Percentiles rank a stretch among this genome's conserved stretches.
Conservation (phyloP, 2,329 filamentous ascomycete genomes). For the Boeremia lycopersici region DNA sequence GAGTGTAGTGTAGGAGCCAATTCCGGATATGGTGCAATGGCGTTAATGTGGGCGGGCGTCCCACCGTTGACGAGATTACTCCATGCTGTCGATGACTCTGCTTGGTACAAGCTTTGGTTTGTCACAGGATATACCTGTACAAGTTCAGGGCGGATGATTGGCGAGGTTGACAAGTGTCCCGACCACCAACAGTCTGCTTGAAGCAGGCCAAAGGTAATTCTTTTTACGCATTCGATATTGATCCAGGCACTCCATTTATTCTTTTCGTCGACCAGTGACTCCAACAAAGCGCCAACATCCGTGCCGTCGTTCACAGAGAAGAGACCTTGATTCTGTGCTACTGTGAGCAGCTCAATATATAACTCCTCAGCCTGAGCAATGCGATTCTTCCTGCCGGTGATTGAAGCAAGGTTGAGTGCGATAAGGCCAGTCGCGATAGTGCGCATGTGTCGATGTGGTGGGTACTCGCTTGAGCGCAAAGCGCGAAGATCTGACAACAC, state of each 20-base stretch:
- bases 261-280: constrained; percentile 53
- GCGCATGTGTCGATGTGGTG: constrained; percentile 52
- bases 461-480: constrained; percentile 48
- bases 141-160: constrained; percentile 54
- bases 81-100: constrained; percentile 46
- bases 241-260: constrained; percentile 60
- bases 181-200: constrained; percentile 57
- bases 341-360: constrained; percentile 57
- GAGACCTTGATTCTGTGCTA: constrained; percentile 57
- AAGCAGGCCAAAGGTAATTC: constrained; percentile 56
- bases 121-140: constrained; percentile 56
- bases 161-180: constrained; percentile 54
- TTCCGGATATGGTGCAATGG: constrained; percentile 37
- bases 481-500: constrained; percentile 52
- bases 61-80: constrained; percentile 40
- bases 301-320: constrained; percentile 54
- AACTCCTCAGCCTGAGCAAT: constrained; percentile 59
- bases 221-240: constrained; percentile 58
- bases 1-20: constrained; percentile 5
- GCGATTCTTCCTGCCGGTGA: constrained; percentile 52
- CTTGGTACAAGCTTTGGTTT: constrained; percentile 53
- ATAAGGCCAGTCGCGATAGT: constrained; percentile 56
- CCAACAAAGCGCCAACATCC: constrained; percentile 49
- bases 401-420: constrained; percentile 56
- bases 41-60: constrained; percentile 35